A percentile compares a stretch with the other conserved stretches of the same genome.
These are phyloP conservation scores for Yarrowia alimentaria DNA, from an alignment of 805 yeast genomes.

Conservation along the genomic window DNA sequence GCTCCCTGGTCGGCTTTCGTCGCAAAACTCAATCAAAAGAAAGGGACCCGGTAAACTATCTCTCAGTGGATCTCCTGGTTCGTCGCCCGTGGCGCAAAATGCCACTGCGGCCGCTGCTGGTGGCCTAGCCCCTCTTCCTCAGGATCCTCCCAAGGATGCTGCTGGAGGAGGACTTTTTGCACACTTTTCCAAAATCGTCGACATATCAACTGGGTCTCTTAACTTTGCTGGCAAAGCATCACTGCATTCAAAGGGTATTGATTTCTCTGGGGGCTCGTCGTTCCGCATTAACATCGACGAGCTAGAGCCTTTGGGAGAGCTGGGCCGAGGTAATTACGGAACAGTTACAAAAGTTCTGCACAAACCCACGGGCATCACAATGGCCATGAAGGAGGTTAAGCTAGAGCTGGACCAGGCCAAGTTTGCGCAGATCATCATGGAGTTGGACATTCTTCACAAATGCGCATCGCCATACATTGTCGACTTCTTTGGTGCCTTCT, in stretches of 20 bases:
- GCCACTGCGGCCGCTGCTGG: conserved; percentile 28
- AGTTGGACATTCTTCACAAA: conserved; percentile 86
- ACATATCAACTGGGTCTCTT: conserved; percentile 85
- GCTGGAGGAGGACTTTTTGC: conserved; percentile 52
- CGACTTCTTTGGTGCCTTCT: conserved; percentile 95
- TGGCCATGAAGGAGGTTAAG: conserved; percentile 98
- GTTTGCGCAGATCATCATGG: conserved; percentile 93
- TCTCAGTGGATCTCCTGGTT: conserved; percentile 31
- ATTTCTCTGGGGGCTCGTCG: conserved; percentile 82
- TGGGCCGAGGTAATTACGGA: conserved; percentile 96
- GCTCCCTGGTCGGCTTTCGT: conserved; percentile 14
- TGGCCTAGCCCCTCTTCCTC: too few relatives aligned
- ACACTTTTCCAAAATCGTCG: conserved; percentile 81
- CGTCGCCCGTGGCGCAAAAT: conserved; percentile 32
- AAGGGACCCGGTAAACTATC: conserved; percentile 24
- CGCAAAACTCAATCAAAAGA: conserved; percentile 22
- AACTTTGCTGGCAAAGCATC: conserved; percentile 94
- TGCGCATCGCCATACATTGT: conserved; percentile 90
- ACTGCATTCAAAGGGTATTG: conserved; percentile 85
- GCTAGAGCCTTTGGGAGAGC: conserved; percentile 64
- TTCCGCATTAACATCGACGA: conserved; percentile 86
- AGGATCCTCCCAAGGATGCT: conserved; percentile 28
- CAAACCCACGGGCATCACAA: conserved; percentile 82
- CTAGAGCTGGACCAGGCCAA: conserved; percentile 91
- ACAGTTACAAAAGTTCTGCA: conserved; percentile 91